Base-by-base conservation (phyloP, 257 asterid species). In the Solanum piurae region DNA sequence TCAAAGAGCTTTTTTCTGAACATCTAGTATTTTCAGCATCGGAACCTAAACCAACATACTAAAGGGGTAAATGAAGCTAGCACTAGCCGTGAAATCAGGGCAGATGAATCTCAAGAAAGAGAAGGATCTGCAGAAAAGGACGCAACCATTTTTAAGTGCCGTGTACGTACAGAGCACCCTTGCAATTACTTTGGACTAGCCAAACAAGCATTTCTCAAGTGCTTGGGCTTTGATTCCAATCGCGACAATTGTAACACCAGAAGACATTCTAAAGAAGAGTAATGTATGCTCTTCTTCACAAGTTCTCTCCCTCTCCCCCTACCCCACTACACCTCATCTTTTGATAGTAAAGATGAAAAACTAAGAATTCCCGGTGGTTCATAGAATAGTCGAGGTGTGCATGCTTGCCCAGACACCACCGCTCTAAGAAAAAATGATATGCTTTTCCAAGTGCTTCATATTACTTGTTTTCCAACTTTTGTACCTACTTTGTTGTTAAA, bases 161-260 rank as follows among this genome's bases (percentile, higher is more conserved):
- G 83, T 71, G 89, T 80, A 38, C 91, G 46, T 68, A 90, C 94
- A 29, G 84, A 72, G 82, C 96, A 94, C 89, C 98, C 96, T 80
- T 94, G 98, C 91, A 91, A 87, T 91, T 94, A 89, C 83, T 80
- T 93, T 5, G 92, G 91, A 84, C 88, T 90, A 37, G 92, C 89
- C 3, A 94, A 92, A 88, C 91, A 84, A 42, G 96, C 98, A 7
- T 84, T 93, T 82, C 89, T 94, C 9, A 94, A 94, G 90, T 94
- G 98, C 68, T 88, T 94, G 25, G 98, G 98, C 88, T 82, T 94
- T 58, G 94, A 91, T 89, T 88, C 92, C 13, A 75, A 82, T 85
- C 66, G 91, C 1, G 90, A 91, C 60, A 86, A 86, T 88, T 79
- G 88, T 52, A 62, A 42, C 88, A 83, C 52, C 36, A 36, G 38